phyloP scores from a whole-genome alignment of 495 filamentous ascomycete genomes.

The Paragyromitra xinjiangensis region DNA sequence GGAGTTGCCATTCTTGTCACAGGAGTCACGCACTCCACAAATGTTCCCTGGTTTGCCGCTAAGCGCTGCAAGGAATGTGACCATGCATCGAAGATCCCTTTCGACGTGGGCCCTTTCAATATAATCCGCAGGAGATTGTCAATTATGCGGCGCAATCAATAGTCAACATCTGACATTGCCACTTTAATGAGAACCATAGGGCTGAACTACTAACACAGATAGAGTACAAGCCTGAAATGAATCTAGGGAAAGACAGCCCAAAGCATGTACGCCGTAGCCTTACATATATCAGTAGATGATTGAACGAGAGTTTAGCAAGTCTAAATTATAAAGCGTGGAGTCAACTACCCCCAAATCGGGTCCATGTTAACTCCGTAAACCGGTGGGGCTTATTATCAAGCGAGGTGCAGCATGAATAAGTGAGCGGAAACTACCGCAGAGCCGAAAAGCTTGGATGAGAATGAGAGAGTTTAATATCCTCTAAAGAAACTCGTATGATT shows the following conservation, averaged over 20 bases:
- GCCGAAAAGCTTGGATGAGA: background rate
- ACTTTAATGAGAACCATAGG: background rate
- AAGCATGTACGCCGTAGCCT: background rate
- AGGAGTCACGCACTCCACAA: background rate
- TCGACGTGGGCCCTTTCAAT: background rate
- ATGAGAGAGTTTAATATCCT: background rate
- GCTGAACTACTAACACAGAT: background rate
- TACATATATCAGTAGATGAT: background rate
- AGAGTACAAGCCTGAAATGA: background rate
- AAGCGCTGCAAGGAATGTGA: background rate
- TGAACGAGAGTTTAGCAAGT: background rate
- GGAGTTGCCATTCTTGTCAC: background rate
- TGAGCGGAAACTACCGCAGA: background rate
- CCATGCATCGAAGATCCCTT: background rate
- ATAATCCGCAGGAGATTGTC: background rate
- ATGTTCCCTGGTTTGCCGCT: background rate
- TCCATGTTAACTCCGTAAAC: background rate
- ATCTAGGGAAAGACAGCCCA: background rate
- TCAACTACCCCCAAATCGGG: background rate
- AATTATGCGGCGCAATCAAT: background rate
- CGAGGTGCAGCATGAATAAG: background rate
- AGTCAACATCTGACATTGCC: background rate
- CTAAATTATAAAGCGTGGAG: background rate
- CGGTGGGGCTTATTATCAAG: background rate
- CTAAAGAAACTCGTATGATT: background rate